phyloP scores from a whole-genome alignment of 106 monocot genomes.

The Allium fistulosum region DNA sequence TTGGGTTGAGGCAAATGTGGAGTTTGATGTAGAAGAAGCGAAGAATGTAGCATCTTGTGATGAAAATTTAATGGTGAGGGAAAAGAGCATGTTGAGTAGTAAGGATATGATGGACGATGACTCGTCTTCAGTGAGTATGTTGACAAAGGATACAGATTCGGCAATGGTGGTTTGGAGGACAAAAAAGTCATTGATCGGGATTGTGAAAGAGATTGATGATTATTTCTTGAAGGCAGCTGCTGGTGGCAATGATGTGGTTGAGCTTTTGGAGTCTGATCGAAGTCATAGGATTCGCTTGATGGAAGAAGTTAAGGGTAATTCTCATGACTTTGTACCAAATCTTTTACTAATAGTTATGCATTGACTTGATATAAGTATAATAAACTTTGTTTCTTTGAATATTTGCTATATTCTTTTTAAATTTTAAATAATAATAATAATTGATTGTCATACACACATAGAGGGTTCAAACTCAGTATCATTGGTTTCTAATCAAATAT shows the following conservation, averaged over 20 bases:
- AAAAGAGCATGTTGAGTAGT: not conserved
- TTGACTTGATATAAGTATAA: too few relatives aligned
- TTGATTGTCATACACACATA: too few relatives aligned
- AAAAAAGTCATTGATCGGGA: constrained; percentile 60
- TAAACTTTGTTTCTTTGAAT: too few relatives aligned
- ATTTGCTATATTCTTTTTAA: too few relatives aligned
- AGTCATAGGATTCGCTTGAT: constrained; percentile 6
- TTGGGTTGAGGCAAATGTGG: constrained; percentile 53
- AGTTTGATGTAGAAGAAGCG: constrained; percentile 42
- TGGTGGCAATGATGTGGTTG: constrained; percentile 50
- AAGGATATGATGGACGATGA: constrained; percentile 33
- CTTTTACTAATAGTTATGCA: too few relatives aligned
- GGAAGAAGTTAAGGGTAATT: constrained; percentile 33
- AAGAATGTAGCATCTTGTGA: constrained; percentile 1
- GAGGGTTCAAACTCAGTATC: too few relatives aligned
- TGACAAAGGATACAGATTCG: constrained; percentile 61
- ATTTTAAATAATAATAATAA: too few relatives aligned
- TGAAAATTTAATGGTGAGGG: constrained; percentile 10
- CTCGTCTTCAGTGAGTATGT: constrained; percentile 40
- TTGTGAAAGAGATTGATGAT: constrained; percentile 81
- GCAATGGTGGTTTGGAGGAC: constrained; percentile 42
- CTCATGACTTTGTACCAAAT: too few relatives aligned
- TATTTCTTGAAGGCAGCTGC: constrained; percentile 92
- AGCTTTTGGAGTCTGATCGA: constrained; percentile 40
- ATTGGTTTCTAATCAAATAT: too few relatives aligned